phyloP scores from a whole-genome alignment of 345 rosid species.

The Carallia brachiata region DNA sequence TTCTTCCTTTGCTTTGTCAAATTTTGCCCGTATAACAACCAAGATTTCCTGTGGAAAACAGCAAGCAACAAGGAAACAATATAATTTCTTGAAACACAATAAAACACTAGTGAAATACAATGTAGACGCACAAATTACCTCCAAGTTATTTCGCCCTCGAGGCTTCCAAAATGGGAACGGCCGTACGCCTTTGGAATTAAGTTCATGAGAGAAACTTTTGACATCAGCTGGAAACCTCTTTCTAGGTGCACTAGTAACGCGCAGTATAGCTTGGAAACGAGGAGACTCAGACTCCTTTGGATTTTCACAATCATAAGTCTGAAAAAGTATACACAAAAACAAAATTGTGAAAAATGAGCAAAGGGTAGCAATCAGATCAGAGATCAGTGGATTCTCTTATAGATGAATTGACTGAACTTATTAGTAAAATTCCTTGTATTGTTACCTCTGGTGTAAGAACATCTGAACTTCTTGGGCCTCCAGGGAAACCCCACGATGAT shows the following conservation, averaged over 20 bases:
- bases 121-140: constrained; percentile 44
- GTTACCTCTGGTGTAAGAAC: constrained; percentile 90
- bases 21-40: constrained; percentile 79
- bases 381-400: not conserved
- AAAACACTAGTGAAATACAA: not conserved
- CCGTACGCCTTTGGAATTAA: constrained; percentile 95
- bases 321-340: constrained; percentile 29
- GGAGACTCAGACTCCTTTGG: constrained; percentile 99
- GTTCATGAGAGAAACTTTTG: constrained; percentile 98
- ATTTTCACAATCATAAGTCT: constrained; percentile 72
- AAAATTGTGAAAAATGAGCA: constrained; percentile 15
- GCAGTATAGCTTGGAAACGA: constrained; percentile 94
- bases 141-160: constrained; percentile 80
- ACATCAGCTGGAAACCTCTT: constrained; percentile 95
- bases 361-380: constrained; percentile 1
- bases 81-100: constrained; percentile 8
- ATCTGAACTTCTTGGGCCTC: constrained; percentile 71
- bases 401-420: constrained; percentile 23
- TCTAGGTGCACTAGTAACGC: constrained; percentile 91
- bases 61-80: constrained; percentile 24
- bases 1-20: constrained; percentile 99
- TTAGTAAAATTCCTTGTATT: constrained; percentile 4
- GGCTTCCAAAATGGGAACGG: constrained; percentile 98
- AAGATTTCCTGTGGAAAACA: constrained; percentile 61
- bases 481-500: constrained; percentile 52